Percentiles rank a stretch among this genome's conserved stretches.
Evolutionary conservation across 441 rosid species (phyloP).

Genomic region (Aleurites moluccanus): DNA sequence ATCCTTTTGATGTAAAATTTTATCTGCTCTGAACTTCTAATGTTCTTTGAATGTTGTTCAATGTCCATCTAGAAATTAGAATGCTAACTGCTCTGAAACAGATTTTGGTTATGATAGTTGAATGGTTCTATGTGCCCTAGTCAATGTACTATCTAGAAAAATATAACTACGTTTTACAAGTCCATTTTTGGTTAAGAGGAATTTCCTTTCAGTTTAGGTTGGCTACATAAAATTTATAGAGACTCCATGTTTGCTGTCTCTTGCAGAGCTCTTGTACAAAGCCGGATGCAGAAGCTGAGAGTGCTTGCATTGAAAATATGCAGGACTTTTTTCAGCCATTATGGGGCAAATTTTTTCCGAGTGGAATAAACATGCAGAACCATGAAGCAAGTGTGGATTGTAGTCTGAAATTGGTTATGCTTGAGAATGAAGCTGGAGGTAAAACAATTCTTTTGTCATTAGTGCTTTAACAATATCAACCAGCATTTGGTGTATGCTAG

Average conservation of each 20-base stretch:
- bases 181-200: slow-evolving; percentile 16
- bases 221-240: slow-evolving; percentile 27
- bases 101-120: slow-evolving; percentile 5
- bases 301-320: slow-evolving; percentile 39
- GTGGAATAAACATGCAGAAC: slow-evolving; percentile 30
- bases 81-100: slow-evolving; percentile 2
- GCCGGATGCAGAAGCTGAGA: slow-evolving; percentile 68
- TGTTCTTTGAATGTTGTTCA: background rate
- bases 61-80: background rate
- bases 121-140: background rate
- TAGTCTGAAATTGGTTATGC: slow-evolving; percentile 29
- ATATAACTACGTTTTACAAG: background rate
- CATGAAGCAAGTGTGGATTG: slow-evolving; percentile 27
- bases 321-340: slow-evolving; percentile 27
- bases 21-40: background rate
- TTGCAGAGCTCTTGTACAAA: slow-evolving; percentile 85
- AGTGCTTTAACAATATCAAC: slow-evolving; percentile 2
- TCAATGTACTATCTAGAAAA: background rate
- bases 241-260: slow-evolving; percentile 36
- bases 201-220: slow-evolving; percentile 28
- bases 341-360: slow-evolving; percentile 27
- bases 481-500: slow-evolving; percentile 4
- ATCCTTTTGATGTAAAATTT: background rate
- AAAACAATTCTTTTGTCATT: slow-evolving; percentile 8
- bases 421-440: slow-evolving; percentile 43